A percentile compares a stretch with the other conserved stretches of the same genome.
Conservation (phyloP, 495 filamentous ascomycete genomes). For the Viridothelium virens region DNA sequence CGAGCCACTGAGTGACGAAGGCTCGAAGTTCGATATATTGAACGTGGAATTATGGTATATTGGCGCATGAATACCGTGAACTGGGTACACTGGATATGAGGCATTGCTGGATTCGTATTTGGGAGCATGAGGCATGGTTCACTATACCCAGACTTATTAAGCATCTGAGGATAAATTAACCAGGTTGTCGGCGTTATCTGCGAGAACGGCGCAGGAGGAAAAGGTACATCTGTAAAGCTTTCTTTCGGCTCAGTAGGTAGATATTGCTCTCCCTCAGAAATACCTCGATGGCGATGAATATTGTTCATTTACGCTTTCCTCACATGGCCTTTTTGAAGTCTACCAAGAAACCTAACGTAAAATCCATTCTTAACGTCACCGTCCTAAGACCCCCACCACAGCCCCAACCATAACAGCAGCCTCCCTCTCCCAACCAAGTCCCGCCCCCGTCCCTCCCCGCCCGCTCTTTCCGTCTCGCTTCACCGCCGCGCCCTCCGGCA, state of each 20-base stretch:
- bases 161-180: neutral
- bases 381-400: slow-evolving; percentile 48
- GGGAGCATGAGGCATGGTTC: neutral
- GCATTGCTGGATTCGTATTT: neutral
- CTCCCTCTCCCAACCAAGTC: slow-evolving; percentile 70
- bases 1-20: slow-evolving; percentile 89
- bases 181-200: neutral
- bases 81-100: neutral
- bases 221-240: neutral
- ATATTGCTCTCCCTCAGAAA: neutral
- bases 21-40: slow-evolving; percentile 83
- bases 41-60: slow-evolving; percentile 92
- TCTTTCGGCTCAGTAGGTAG: neutral
- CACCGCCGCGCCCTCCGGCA: slow-evolving; percentile 45
- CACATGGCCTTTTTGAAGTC: neutral
- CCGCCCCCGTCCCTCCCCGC: slow-evolving; percentile 20
- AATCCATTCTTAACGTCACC: slow-evolving; percentile 28
- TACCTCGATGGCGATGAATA: neutral
- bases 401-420: slow-evolving; percentile 90
- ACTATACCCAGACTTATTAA: neutral
- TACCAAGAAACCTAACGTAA: no score
- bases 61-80: slow-evolving; percentile 30
- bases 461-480: slow-evolving; percentile 25
- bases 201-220: neutral
- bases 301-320: neutral